Percentiles rank a stretch among this genome's conserved stretches.
phyloP scores from a whole-genome alignment of 2,329 filamentous ascomycete genomes.

The Colletotrichum tropicicola region DNA sequence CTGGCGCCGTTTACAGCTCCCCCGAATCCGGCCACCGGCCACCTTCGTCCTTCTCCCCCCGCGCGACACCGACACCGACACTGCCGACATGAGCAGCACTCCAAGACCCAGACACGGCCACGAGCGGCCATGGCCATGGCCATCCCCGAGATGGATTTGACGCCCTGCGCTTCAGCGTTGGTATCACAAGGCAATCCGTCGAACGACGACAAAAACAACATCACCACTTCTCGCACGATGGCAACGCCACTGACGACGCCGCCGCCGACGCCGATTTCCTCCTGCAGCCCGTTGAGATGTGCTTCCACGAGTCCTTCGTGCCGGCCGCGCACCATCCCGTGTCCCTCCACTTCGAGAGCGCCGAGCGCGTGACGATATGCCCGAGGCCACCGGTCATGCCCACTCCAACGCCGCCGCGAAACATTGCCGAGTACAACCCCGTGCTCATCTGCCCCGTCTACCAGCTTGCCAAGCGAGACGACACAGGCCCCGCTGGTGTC shows the following conservation, averaged over 20 bases:
- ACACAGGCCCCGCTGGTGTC: too few relatives aligned
- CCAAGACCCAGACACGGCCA: too few relatives aligned
- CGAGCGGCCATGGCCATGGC: too few relatives aligned
- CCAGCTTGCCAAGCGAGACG: too few relatives aligned
- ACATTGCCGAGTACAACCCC: background rate
- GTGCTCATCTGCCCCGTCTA: background rate
- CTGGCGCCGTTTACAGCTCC: too few relatives aligned
- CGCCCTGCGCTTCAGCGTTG: background rate
- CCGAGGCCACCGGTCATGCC: background rate
- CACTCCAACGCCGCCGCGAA: background rate
- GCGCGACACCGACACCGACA: too few relatives aligned
- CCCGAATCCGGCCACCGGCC: too few relatives aligned
- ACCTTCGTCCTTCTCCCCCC: too few relatives aligned
- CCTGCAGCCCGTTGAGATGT: conserved; percentile 12
- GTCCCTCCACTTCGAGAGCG: background rate
- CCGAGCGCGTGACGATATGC: background rate
- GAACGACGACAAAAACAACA: background rate
- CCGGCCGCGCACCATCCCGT: background rate
- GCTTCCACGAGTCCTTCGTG: conserved; percentile 7
- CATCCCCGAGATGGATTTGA: background rate
- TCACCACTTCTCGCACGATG: too few relatives aligned
- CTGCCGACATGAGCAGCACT: too few relatives aligned
- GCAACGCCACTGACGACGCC: background rate
- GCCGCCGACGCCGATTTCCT: background rate
- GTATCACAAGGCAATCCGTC: background rate